Evolutionary conservation across 345 rosid genomes (phyloP).

Genomic region (Ceriops zippeliana): DNA sequence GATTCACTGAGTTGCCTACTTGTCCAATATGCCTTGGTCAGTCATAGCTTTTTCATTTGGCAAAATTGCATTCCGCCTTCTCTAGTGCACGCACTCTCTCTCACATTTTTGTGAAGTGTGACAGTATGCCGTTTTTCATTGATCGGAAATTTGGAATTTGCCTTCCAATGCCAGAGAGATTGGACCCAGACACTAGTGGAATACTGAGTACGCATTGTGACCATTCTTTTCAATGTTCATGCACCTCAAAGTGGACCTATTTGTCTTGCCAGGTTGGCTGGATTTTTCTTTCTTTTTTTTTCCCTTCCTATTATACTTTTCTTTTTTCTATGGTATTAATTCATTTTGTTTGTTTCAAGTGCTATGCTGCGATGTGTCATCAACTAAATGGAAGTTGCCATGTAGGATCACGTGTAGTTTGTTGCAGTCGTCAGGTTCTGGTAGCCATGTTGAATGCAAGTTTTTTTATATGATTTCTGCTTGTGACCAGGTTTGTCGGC

Average conservation of each 20-base stretch:
- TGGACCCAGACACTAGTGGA: conserved; percentile 92
- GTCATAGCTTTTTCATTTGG: conserved; percentile 8
- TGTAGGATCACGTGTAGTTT: background rate
- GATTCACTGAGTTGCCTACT: conserved; percentile 77
- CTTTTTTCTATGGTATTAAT: background rate
- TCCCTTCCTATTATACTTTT: conserved; percentile 6
- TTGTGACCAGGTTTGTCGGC: conserved; percentile 65
- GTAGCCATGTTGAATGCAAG: background rate
- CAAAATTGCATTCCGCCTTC: no score
- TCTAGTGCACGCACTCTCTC: no score
- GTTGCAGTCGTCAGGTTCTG: background rate
- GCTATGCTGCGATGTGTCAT: background rate
- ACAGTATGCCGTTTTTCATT: background rate
- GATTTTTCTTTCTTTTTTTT: conserved; percentile 9
- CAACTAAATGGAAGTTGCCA: no score
- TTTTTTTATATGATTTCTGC: background rate
- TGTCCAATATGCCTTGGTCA: conserved; percentile 90
- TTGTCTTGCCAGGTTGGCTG: conserved; percentile 82
- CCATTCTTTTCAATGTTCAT: conserved; percentile 90
- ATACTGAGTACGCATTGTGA: conserved; percentile 80
- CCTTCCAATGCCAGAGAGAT: conserved; percentile 52
- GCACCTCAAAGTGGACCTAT: conserved; percentile 92
- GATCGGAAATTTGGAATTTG: background rate
- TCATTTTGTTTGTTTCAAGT: background rate
- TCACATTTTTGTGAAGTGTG: background rate